Percentiles rank a stretch among this genome's conserved stretches.
These are phyloP conservation scores for Penicillium griseofulvum DNA, from an alignment of 2,329 filamentous ascomycete genomes.

Conservation along the genomic window DNA sequence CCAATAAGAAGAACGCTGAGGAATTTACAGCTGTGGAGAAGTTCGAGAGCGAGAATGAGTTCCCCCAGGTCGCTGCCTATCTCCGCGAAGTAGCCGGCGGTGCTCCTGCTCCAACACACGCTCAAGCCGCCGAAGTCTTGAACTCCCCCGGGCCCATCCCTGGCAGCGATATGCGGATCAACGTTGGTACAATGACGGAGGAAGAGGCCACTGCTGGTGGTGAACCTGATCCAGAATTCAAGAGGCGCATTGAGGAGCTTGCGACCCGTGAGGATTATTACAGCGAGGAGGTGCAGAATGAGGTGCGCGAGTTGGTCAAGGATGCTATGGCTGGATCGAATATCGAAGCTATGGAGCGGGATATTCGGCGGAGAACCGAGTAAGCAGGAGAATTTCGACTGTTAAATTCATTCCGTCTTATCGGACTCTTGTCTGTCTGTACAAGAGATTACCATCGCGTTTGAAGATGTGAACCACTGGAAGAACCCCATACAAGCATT, in stretches of 20 bases:
- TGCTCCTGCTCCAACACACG: constrained; percentile 23
- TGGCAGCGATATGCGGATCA: constrained; percentile 68
- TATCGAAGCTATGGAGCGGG: constrained; percentile 59
- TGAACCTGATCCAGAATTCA: constrained; percentile 77
- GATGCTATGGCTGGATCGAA: constrained; percentile 72
- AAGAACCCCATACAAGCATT: not conserved
- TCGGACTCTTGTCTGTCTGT: not conserved
- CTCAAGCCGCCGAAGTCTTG: constrained; percentile 33
- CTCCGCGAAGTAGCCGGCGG: constrained; percentile 48
- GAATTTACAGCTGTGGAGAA: constrained; percentile 79
- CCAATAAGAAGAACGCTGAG: constrained; percentile 64
- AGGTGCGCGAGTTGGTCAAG: constrained; percentile 73
- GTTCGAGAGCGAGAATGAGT: constrained; percentile 75
- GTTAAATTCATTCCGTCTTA: not conserved
- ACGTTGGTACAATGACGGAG: constrained; percentile 70
- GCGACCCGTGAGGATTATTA: constrained; percentile 81
- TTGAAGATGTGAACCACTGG: not conserved
- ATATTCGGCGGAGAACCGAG: constrained; percentile 60
- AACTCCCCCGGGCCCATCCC: constrained; percentile 64
- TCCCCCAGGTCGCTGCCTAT: constrained; percentile 71
- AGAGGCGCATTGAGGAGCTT: constrained; percentile 81
- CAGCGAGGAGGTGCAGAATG: constrained; percentile 72
- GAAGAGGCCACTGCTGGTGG: constrained; percentile 55
- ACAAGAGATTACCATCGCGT: not conserved
- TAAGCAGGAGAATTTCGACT: constrained; percentile 37